A percentile compares a stretch with the other conserved stretches of the same genome.
Evolutionary conservation across 1,284 basidiomycete genomes (phyloP).

Genomic region (Leccinum glutinopallens): DNA sequence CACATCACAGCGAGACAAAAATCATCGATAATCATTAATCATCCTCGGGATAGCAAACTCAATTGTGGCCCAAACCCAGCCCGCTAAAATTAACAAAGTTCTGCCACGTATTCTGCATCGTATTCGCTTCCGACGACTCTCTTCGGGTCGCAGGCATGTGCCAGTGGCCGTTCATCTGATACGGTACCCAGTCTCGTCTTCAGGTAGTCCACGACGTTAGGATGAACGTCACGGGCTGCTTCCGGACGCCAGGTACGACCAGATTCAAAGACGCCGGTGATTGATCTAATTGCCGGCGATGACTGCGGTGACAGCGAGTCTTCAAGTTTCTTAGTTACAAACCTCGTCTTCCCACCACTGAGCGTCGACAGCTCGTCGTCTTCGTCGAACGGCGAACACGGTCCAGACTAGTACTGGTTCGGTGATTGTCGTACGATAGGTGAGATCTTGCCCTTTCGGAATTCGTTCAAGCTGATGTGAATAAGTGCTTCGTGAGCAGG

Average conservation of each 20-base stretch:
- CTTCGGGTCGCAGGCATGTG: constrained; percentile 38
- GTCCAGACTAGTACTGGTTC: constrained; percentile 43
- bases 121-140: constrained; percentile 57
- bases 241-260: constrained; percentile 55
- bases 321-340: constrained; percentile 57
- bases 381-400: constrained; percentile 53
- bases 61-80: constrained; percentile 28
- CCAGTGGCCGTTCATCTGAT: constrained; percentile 36
- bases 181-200: constrained; percentile 41
- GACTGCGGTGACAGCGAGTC: constrained; percentile 53
- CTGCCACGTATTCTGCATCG: constrained; percentile 58
- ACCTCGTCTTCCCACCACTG: constrained; percentile 70
- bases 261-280: constrained; percentile 72
- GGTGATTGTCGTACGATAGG: constrained; percentile 47
- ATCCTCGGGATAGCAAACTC: constrained; percentile 2
- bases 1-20: constrained; percentile 5
- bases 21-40: constrained; percentile 9
- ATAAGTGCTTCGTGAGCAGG: constrained; percentile 14
- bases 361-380: constrained; percentile 72
- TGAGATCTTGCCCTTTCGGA: constrained; percentile 56
- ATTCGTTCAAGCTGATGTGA: constrained; percentile 60
- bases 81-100: constrained; percentile 50
- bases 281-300: constrained; percentile 51
- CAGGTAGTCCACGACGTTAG: constrained; percentile 65
- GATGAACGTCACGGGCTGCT: constrained; percentile 47